A percentile compares a stretch with the other conserved stretches of the same genome.
Evolutionary conservation across 768 basidiomycete genomes (phyloP).

Genomic region (Hemileccinum impolitum): DNA sequence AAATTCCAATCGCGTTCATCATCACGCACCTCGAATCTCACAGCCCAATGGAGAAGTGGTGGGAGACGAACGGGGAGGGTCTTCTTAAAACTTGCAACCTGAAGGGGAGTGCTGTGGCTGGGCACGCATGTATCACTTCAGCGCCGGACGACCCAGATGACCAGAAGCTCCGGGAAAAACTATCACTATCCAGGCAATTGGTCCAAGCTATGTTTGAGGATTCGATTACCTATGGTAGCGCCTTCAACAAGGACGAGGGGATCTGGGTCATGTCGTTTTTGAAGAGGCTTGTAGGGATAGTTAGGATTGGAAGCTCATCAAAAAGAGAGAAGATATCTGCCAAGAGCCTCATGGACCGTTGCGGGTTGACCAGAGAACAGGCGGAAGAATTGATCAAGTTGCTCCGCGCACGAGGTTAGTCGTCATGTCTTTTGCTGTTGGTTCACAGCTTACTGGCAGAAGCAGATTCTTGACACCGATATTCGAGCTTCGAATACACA

Average conservation of each 20-base stretch:
- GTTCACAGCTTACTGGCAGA: constrained; percentile 2
- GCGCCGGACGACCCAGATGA: neutral
- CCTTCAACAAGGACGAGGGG: constrained; percentile 13
- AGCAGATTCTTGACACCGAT: neutral
- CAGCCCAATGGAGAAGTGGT: constrained; percentile 32
- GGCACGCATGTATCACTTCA: constrained; percentile 32
- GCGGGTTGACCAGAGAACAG: constrained; percentile 16
- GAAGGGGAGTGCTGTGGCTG: constrained; percentile 13
- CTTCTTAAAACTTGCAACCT: constrained; percentile 13
- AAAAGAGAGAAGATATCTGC: constrained; percentile 9
- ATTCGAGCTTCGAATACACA: neutral
- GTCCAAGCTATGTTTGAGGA: constrained; percentile 21
- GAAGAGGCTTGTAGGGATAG: constrained; percentile 16
- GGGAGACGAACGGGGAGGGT: constrained; percentile 18
- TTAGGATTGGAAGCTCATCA: constrained; percentile 5
- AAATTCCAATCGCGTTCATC: constrained; percentile 38
- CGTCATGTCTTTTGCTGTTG: neutral
- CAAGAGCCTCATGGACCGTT: constrained; percentile 14
- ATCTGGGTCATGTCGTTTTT: constrained; percentile 25
- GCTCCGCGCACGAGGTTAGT: constrained; percentile 7
- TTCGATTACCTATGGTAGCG: constrained; percentile 16
- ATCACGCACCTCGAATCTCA: constrained; percentile 38
- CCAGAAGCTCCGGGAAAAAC: constrained; percentile 4
- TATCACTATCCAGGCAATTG: constrained; percentile 11
- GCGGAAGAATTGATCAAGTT: constrained; percentile 16